These are phyloP conservation scores for Termitomyces titanicus DNA, from an alignment of 768 basidiomycete genomes.

Conservation along the genomic window DNA sequence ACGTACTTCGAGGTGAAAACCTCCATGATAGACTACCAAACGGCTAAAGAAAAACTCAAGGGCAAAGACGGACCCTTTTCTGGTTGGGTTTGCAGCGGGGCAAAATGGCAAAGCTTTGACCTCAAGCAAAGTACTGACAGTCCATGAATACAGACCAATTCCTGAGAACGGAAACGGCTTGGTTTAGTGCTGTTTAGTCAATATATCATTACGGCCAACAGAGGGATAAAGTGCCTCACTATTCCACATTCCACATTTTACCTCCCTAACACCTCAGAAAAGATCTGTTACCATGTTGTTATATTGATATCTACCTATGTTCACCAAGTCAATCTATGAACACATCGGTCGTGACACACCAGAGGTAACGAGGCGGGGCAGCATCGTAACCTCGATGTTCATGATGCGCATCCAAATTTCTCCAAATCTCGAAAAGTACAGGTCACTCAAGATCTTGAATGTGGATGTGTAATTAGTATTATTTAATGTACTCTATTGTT, in stretches of 20 bases:
- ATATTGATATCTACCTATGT: too few species aligned
- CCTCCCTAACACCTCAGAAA: too few species aligned
- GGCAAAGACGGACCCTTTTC: slow-evolving; percentile 45
- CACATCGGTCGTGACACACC: too few species aligned
- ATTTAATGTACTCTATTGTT: background rate
- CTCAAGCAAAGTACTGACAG: slow-evolving; percentile 1
- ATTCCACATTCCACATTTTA: too few species aligned
- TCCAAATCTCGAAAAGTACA: too few species aligned
- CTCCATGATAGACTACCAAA: slow-evolving; percentile 40
- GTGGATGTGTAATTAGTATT: background rate
- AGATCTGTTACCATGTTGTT: too few species aligned
- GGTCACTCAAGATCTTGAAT: background rate
- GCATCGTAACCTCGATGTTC: too few species aligned
- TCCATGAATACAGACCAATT: background rate
- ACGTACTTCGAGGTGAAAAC: slow-evolving; percentile 49
- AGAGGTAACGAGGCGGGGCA: too few species aligned
- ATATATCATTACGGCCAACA: too few species aligned
- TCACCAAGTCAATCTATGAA: too few species aligned
- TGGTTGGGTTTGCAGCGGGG: slow-evolving; percentile 61
- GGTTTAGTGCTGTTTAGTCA: too few species aligned
- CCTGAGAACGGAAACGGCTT: background rate
- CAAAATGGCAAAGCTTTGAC: slow-evolving; percentile 49
- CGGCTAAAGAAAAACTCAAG: slow-evolving; percentile 45
- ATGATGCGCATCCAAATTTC: background rate
- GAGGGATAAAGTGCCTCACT: too few species aligned